Base-by-base conservation (phyloP, 768 basidiomycete genomes). In the Leccinum aurantiacum region DNA sequence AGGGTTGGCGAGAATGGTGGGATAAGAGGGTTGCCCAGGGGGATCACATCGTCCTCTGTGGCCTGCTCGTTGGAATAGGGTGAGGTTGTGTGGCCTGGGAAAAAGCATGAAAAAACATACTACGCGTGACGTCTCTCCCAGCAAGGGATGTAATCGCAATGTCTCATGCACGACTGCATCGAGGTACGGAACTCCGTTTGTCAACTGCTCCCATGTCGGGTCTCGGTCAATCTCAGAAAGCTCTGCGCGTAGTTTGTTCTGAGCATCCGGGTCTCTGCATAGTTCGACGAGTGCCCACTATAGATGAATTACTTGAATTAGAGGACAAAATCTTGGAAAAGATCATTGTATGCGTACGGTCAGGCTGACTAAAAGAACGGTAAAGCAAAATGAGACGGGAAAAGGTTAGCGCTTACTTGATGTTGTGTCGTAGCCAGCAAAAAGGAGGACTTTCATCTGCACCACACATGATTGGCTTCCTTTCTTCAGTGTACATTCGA, bases 221-320 rank as follows among this genome's bases (percentile, higher is more conserved):
- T 86, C 84, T 25, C 48, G 62, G n/a, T 63, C 69, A 1, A 76
- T 65, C 7, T 73, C 60, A 13, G 84, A 74, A 2, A 87, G 73
- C 54, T 87, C 84, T 4, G 78, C 72, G 19, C 83, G 79, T 4
- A 87, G 68, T 49, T 75, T 77, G 15, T 73, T 62, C 68, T 87
- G 85, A 24, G 71, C 73, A 19, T 79, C 76, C 3, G 71, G 77
- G 53, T 82, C 61, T 51, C 71, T 76, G 14, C 75, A 76, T 0
- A 87, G 76, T 65, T 87, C 84, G 29, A 86, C 79, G 0, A 86
- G 74, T 2, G 82, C 81, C 84, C 84, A 87, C 63, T 68, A 22
- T 13, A 53, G 10, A 46, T 1, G 19, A 27, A n/a, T 11, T 15
- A n/a, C 15, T 15, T 24, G 11, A 51, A 25, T 31, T 46, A 24